Evolutionary conservation across 495 filamentous ascomycete species (phyloP).

Genomic region (Opeltia flavorubescens): DNA sequence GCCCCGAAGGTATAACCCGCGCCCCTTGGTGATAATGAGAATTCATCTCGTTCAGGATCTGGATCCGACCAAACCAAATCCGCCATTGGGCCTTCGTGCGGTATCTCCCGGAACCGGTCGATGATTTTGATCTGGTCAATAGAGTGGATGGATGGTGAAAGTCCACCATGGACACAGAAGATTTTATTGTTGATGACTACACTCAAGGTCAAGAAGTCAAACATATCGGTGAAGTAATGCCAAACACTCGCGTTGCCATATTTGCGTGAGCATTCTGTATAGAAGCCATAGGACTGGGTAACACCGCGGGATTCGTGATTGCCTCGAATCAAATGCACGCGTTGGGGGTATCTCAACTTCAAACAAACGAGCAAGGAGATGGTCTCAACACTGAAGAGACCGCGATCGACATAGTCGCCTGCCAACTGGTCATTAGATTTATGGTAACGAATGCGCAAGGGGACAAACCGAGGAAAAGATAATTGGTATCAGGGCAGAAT

Average conservation of each 20-base stretch:
- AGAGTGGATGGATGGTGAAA: conserved; percentile 91
- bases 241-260: conserved; percentile 97
- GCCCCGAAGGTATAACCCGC: conserved; percentile 96
- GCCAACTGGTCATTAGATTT: neutral
- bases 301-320: conserved; percentile 97
- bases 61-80: conserved; percentile 97
- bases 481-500: conserved; percentile 93
- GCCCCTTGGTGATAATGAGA: conserved; percentile 81
- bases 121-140: conserved; percentile 99
- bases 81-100: conserved; percentile 98
- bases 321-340: conserved; percentile 85
- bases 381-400: conserved; percentile 92
- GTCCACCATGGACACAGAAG: conserved; percentile 93
- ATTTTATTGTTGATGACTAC: conserved; percentile 98
- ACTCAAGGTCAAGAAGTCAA: conserved; percentile 89
- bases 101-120: conserved; percentile 94
- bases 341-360: conserved; percentile 82
- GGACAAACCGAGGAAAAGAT: conserved; percentile 76
- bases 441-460: too few relatives aligned
- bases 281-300: conserved; percentile 97
- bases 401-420: conserved; percentile 97
- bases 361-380: conserved; percentile 92
- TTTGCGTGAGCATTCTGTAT: conserved; percentile 93
- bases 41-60: conserved; percentile 89
- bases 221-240: conserved; percentile 99